Evolutionary conservation across 106 monocot genomes (phyloP).

Genomic region (Acanthochlamys bracteata): DNA sequence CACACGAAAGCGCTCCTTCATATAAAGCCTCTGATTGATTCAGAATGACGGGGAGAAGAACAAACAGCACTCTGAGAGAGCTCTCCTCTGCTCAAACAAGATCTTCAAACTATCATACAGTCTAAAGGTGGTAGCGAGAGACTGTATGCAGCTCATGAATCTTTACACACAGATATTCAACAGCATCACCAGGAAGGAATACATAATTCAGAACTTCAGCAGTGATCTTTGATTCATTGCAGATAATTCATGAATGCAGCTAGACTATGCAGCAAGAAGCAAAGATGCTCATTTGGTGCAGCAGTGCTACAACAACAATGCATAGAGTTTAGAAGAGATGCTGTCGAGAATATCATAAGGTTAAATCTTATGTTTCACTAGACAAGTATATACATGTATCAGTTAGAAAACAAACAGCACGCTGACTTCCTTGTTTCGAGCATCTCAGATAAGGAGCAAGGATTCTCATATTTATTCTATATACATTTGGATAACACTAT

Average conservation of each 20-base stretch:
- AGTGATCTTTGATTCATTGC: not conserved
- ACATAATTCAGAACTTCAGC: not conserved
- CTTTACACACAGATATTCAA: constrained; percentile 70
- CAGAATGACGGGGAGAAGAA: constrained; percentile 38
- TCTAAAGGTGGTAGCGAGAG: constrained; percentile 29
- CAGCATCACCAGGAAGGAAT: not conserved
- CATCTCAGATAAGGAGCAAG: not conserved
- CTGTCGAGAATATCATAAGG: constrained; percentile 19
- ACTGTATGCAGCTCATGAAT: constrained; percentile 31
- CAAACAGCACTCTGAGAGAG: constrained; percentile 38
- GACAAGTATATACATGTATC: not conserved
- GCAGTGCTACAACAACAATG: constrained; percentile 35
- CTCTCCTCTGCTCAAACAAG: constrained; percentile 53
- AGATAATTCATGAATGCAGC: constrained; percentile 18
- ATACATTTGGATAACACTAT: no score
- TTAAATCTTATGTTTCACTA: not conserved
- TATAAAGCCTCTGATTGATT: constrained; percentile 36
- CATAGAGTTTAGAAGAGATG: constrained; percentile 21
- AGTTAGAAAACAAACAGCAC: not conserved
- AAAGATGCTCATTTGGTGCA: constrained; percentile 28
- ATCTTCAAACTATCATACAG: constrained; percentile 67
- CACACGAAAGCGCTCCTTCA: constrained; percentile 37
- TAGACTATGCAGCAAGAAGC: constrained; percentile 53
- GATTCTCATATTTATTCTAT: no score
- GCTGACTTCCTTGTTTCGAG: not conserved